Evolutionary conservation across 2,329 filamentous ascomycete species (phyloP).

Genomic region (Metarhizium album): DNA sequence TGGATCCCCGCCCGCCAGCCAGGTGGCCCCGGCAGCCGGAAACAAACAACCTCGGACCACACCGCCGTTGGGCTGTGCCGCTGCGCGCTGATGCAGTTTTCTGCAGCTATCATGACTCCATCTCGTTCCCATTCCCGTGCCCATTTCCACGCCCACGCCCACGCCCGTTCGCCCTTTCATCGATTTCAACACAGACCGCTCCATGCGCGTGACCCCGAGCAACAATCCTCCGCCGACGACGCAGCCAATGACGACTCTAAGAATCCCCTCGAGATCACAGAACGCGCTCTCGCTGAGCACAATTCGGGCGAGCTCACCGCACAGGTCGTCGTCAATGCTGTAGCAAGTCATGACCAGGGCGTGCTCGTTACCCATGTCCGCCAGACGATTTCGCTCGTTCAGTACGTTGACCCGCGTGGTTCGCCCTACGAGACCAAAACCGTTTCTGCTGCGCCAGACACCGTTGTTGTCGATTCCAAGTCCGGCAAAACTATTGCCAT

Average conservation of each 20-base stretch:
- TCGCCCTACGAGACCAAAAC: constrained; percentile 34
- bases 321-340: constrained; percentile 5
- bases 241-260: constrained; percentile 12
- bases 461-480: constrained; percentile 24
- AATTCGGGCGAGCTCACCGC: constrained; percentile 10
- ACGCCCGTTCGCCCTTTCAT: constrained; percentile 16
- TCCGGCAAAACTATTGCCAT: constrained; percentile 27
- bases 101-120: constrained; percentile 21
- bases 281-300: constrained; percentile 7
- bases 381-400: constrained; percentile 44
- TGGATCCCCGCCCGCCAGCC: neutral
- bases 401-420: constrained; percentile 39
- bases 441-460: constrained; percentile 26
- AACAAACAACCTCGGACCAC: constrained; percentile 15
- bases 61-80: constrained; percentile 7
- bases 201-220: constrained; percentile 9
- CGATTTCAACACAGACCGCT: constrained; percentile 9
- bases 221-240: constrained; percentile 8
- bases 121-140: constrained; percentile 14
- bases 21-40: constrained; percentile 7
- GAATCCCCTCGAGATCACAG: constrained; percentile 15
- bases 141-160: constrained; percentile 17
- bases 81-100: constrained; percentile 8
- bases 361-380: constrained; percentile 34
- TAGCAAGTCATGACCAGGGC: neutral